phyloP scores from a whole-genome alignment of 2,329 filamentous ascomycete species.

The Dryadomyces quercus-mongolicae region DNA sequence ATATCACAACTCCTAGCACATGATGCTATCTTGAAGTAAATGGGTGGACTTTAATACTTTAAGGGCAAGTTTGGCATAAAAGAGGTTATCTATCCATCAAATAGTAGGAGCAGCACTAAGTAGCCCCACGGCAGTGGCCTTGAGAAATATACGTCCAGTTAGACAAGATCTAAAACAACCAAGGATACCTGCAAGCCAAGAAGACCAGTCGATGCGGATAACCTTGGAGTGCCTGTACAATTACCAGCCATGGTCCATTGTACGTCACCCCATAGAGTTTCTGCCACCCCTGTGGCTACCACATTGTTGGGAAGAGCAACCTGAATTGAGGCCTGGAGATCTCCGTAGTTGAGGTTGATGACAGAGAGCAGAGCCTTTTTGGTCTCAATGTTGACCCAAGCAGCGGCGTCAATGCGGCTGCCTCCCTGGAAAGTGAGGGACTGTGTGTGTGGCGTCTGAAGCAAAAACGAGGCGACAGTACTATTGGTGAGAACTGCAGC shows the following conservation, averaged over 20 bases:
- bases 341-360: not conserved
- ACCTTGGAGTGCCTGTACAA: not conserved
- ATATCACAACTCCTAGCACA: too few relatives aligned
- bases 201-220: not conserved
- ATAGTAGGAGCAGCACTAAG: too few relatives aligned
- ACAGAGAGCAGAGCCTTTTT: not conserved
- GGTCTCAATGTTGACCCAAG: not conserved
- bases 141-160: too few relatives aligned
- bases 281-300: not conserved
- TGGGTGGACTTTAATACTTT: too few relatives aligned
- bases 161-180: not conserved
- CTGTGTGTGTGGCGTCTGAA: not conserved
- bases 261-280: not conserved
- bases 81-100: too few relatives aligned
- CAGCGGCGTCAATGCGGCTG: not conserved
- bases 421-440: not conserved
- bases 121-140: too few relatives aligned
- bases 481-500: not conserved
- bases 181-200: not conserved
- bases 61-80: too few relatives aligned
- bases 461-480: not conserved
- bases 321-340: not conserved
- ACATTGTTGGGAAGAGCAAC: not conserved
- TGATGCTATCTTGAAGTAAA: too few relatives aligned
- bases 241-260: not conserved